Conservation (phyloP, 345 rosid species). For the Lumnitzera littorea region DNA sequence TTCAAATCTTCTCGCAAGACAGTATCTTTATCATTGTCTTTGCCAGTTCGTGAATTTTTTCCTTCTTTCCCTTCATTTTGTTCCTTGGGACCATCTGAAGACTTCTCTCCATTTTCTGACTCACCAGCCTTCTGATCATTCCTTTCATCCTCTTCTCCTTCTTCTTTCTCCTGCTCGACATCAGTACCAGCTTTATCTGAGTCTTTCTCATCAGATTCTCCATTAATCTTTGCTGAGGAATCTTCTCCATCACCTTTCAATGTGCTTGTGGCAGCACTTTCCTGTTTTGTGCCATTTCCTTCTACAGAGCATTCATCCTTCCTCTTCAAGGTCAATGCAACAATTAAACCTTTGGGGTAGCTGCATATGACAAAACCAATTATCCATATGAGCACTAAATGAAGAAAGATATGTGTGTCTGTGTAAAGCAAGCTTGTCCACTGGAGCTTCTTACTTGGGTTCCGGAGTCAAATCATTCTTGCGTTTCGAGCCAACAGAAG, state of each 20-base stretch:
- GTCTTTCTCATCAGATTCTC: slow-evolving; percentile 15
- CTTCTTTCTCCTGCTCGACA: slow-evolving; percentile 10
- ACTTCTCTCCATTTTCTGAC: slow-evolving; percentile 30
- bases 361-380: slow-evolving; percentile 22
- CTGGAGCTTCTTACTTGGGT: slow-evolving; percentile 33
- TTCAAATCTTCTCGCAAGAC: slow-evolving; percentile 91
- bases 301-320: slow-evolving; percentile 31
- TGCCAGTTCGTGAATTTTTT: slow-evolving; percentile 37
- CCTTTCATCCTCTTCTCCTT: slow-evolving; percentile 26
- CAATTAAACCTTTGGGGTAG: slow-evolving; percentile 81
- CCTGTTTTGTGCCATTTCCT: slow-evolving; percentile 23
- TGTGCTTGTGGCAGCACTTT: slow-evolving; percentile 12
- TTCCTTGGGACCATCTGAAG: slow-evolving; percentile 31
- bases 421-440: not conserved
- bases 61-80: slow-evolving; percentile 36
- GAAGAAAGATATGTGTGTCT: slow-evolving; percentile 8
- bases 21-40: slow-evolving; percentile 55
- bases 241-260: slow-evolving; percentile 27
- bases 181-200: slow-evolving; percentile 4
- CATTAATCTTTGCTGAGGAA: slow-evolving; percentile 16
- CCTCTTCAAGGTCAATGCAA: slow-evolving; percentile 67
- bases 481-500: slow-evolving; percentile 25
- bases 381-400: slow-evolving; percentile 4
- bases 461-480: slow-evolving; percentile 40
- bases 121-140: slow-evolving; percentile 24